Evolutionary conservation across 225 moss, liverwort and hornwort genomes (phyloP).

Genomic region (Sphagnum contortum): DNA sequence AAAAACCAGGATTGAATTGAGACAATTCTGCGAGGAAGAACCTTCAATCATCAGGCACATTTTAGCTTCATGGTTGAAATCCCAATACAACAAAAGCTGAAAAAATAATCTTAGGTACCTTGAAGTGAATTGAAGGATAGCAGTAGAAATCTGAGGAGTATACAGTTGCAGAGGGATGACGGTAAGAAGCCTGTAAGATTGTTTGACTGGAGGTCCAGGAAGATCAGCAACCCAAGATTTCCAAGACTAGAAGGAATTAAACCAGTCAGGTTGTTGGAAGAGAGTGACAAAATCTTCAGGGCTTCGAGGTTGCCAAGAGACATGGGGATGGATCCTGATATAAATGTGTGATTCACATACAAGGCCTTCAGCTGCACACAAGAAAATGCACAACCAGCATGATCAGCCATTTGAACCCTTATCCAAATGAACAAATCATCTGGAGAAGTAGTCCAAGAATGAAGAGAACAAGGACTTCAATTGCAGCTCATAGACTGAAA

Average conservation of each 20-base stretch:
- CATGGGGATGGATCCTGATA: conserved; percentile 17
- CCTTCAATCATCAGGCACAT: too few relatives aligned
- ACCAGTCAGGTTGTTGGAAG: conserved; percentile 24
- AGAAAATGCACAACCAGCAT: too few relatives aligned
- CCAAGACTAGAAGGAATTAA: conserved; percentile 32
- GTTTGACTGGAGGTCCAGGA: conserved; percentile 20
- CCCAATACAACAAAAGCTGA: too few relatives aligned
- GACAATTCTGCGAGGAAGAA: too few relatives aligned
- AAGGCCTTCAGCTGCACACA: conserved; percentile 7
- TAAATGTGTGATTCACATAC: conserved; percentile 5
- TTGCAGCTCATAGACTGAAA: too few relatives aligned
- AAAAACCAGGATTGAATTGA: too few relatives aligned
- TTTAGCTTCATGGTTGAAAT: too few relatives aligned
- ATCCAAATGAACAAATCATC: too few relatives aligned
- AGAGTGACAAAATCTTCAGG: conserved; percentile 19
- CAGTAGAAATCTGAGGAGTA: conserved; percentile 8
- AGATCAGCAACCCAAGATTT: conserved; percentile 11
- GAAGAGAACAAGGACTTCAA: too few relatives aligned
- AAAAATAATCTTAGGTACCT: not conserved
- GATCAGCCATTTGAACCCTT: too few relatives aligned
- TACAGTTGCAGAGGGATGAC: conserved; percentile 2
- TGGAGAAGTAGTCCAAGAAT: too few relatives aligned
- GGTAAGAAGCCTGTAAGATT: conserved; percentile 21
- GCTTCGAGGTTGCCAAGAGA: conserved; percentile 18
- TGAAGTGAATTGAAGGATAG: conserved; percentile 13